Base-by-base conservation (phyloP, 2,329 filamentous ascomycete species). In the Fusarium veterinarium region DNA sequence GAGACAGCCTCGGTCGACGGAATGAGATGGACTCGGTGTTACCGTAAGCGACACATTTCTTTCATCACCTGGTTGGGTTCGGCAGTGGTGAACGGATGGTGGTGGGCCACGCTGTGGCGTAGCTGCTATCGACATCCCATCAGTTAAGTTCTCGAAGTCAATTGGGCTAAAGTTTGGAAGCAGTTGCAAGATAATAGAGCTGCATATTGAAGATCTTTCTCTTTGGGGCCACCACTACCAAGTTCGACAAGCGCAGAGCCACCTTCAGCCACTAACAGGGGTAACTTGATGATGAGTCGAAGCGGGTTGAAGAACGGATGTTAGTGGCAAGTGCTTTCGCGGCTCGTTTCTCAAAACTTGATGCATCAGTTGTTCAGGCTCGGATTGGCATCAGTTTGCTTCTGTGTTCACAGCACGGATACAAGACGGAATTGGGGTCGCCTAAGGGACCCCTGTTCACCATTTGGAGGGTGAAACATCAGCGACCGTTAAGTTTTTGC, bases 191-290 rank as follows among this genome's bases (percentile, higher is more conserved):
- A 66, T 65, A 49, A 60, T 65, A 60, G 49, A 60, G 33, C 51
- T 45, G 23, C 44, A 28, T 25, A 23, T 67, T 45, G 58, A 67
- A 71, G 71, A 71, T 71, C 67, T 58, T 68, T 55, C 33, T 53
- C 49, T 20, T 72, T 56, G 31, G 55, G 55, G 65, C 48, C 48
- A 56, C 42, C 23, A 53, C 31, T 14, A 20, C 25, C 17, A 33
- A 56, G 28, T 30, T 49, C 52, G 31, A 48, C 49, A 38, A 37
- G 30, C 30, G 31, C 28, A 33, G 38, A 60, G 17, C 66, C 41
- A 49, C 20, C 38, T 25, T 57, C 53, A 69, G 69, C 69, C 67
- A 60, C 53, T 42, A 56, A 38, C 33, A 57, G 37, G 56, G 60
- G 35, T 35, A 13, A 37, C 33, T 33, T 19, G 25, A 19, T 41